Conservation (phyloP, 495 filamentous ascomycete genomes). For the Aspergillus mulundensis region DNA sequence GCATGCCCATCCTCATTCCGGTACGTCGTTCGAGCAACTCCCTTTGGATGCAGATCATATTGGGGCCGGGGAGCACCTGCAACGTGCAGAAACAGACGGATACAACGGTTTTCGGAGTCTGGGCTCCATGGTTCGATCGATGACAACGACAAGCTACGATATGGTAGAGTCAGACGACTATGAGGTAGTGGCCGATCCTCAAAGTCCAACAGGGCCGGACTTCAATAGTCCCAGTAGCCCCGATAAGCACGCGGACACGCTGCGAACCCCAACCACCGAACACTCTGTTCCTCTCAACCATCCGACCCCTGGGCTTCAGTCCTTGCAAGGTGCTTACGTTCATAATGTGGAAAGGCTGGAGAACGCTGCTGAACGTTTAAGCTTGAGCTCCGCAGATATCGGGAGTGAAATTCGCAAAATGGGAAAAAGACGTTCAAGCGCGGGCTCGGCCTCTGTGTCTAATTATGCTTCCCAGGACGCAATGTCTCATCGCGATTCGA, state of each 20-base stretch:
- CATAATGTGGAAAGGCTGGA: conserved; percentile 81
- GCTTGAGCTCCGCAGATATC: conserved; percentile 70
- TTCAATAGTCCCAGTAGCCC: conserved; percentile 14
- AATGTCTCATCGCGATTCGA: conserved; percentile 63
- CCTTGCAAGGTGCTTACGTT: conserved; percentile 67
- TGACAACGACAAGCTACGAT: conserved; percentile 42
- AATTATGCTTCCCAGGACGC: conserved; percentile 53
- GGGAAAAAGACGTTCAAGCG: conserved; percentile 56
- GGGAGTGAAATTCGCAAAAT: conserved; percentile 77
- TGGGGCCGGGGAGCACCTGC: conserved; percentile 21
- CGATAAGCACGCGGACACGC: conserved; percentile 26
- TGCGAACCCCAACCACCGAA: conserved; percentile 58
- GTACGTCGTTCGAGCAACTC: conserved; percentile 20
- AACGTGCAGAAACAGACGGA: conserved; percentile 23
- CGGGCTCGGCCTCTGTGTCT: conserved; percentile 40
- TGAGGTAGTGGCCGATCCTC: conserved; percentile 28
- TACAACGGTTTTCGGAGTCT: conserved; percentile 25
- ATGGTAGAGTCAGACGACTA: conserved; percentile 47
- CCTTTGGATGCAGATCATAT: conserved; percentile 28
- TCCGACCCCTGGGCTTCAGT: conserved; percentile 71
- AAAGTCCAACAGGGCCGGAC: conserved; percentile 18
- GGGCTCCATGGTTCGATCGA: conserved; percentile 40
- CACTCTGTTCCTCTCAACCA: conserved; percentile 61
- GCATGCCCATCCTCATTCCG: conserved; percentile 12
- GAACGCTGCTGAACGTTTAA: conserved; percentile 75